A percentile compares a stretch with the other conserved stretches of the same genome.
phyloP scores from a whole-genome alignment of 305 asterid species.

The Fraxinus baroniana region DNA sequence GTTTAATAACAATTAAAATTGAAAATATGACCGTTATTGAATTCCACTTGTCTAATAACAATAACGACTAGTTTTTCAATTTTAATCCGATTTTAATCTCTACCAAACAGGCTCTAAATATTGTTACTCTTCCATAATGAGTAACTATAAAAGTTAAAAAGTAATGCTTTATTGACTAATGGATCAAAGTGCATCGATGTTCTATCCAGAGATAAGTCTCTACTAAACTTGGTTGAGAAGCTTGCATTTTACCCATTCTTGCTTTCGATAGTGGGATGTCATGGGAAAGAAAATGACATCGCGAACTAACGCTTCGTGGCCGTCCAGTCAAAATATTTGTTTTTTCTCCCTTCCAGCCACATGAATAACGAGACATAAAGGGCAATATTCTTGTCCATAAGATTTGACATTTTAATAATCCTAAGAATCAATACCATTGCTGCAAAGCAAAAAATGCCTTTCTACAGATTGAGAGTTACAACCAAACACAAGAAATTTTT shows the following conservation, averaged over 20 bases:
- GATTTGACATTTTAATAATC: not conserved
- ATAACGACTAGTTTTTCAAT: too few species aligned
- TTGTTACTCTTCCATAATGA: not conserved
- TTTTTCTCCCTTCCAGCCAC: not conserved
- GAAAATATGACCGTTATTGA: too few species aligned
- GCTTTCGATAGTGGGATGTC: not conserved
- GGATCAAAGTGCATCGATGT: not conserved
- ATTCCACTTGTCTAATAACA: too few species aligned
- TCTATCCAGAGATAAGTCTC: too few species aligned
- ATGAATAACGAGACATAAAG: not conserved
- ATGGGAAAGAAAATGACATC: not conserved
- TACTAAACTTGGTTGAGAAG: not conserved
- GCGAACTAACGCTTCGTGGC: not conserved
- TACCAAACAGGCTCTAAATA: too few species aligned
- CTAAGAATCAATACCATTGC: not conserved
- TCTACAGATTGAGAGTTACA: not conserved
- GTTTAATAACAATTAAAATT: too few species aligned
- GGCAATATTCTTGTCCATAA: not conserved
- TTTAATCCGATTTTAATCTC: too few species aligned
- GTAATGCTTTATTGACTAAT: not conserved
- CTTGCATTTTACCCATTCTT: not conserved
- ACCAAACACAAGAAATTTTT: not conserved
- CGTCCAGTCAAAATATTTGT: not conserved
- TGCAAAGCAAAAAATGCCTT: not conserved
- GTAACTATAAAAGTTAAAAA: too few species aligned